These are phyloP conservation scores for Brassica juncea DNA, from an alignment of 345 rosid species.

Conservation along the genomic window DNA sequence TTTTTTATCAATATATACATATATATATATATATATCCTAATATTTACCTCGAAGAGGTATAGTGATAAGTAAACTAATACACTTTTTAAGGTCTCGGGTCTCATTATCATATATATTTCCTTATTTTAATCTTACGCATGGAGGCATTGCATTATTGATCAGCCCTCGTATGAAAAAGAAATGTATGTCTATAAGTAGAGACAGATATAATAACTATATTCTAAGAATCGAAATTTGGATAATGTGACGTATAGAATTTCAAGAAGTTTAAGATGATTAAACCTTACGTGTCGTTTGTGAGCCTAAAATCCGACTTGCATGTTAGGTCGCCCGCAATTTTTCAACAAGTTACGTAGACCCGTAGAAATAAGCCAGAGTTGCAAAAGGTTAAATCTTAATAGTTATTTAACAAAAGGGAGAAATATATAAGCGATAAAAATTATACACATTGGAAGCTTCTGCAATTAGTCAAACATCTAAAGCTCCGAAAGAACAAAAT, in stretches of 20 bases:
- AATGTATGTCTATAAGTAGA: not conserved
- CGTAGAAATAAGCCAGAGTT: constrained; percentile 33
- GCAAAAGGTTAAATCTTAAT: constrained; percentile 28
- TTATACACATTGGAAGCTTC: constrained; percentile 33
- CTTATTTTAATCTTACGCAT: not conserved
- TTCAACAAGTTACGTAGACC: constrained; percentile 23
- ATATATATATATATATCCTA: constrained; percentile 3
- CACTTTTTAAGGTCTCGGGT: constrained; percentile 3
- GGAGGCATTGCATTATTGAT: constrained; percentile 12
- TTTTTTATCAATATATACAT: not conserved
- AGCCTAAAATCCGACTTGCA: constrained; percentile 33
- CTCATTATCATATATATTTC: constrained; percentile 11
- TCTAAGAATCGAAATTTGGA: constrained; percentile 12
- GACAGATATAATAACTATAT: not conserved
- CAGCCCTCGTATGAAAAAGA: not conserved
- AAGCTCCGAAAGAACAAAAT: constrained; percentile 30
- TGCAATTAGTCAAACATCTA: constrained; percentile 30
- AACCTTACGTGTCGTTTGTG: constrained; percentile 20
- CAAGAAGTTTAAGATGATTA: constrained; percentile 3
- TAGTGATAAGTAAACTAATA: constrained; percentile 14
- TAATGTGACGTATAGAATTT: constrained; percentile 23
- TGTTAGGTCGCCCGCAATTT: constrained; percentile 37
- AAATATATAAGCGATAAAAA: constrained; percentile 2
- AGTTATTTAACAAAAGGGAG: constrained; percentile 17
- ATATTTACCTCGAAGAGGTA: constrained; percentile 17